These are phyloP conservation scores for Neurospora tetrasperma DNA, from an alignment of 495 filamentous ascomycete genomes.

Conservation along the genomic window DNA sequence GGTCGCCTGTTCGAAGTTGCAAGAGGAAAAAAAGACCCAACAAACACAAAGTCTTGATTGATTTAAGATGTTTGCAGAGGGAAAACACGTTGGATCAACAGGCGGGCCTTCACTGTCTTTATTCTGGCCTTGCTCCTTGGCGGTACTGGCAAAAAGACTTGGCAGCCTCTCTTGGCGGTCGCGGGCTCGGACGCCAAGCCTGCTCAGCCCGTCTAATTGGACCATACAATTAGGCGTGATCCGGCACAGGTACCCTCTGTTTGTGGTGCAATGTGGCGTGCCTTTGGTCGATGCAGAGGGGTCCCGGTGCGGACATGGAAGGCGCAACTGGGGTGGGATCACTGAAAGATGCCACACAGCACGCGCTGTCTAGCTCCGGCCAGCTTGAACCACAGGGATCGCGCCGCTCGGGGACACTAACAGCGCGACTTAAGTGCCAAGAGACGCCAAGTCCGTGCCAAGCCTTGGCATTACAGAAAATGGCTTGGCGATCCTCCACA, in stretches of 20 bases:
- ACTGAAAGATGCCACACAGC: background rate
- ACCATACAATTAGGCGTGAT: conserved; percentile 4
- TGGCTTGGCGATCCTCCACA: conserved; percentile 18
- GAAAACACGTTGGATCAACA: conserved; percentile 25
- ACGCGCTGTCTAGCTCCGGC: background rate
- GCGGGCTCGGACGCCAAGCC: conserved; percentile 20
- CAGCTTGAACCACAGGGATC: background rate
- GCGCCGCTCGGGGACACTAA: conserved; percentile 7
- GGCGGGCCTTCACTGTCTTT: conserved; percentile 35
- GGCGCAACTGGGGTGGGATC: background rate
- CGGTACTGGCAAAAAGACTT: conserved; percentile 38
- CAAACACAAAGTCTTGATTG: conserved; percentile 9
- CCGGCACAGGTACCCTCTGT: conserved; percentile 16
- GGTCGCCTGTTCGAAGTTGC: background rate
- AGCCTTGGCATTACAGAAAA: conserved; percentile 24
- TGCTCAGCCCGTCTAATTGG: conserved; percentile 15
- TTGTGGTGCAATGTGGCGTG: background rate
- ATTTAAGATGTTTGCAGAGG: conserved; percentile 17
- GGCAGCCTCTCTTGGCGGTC: conserved; percentile 33
- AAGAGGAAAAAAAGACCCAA: conserved; percentile 8
- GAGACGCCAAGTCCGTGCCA: conserved; percentile 20
- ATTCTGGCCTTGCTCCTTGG: conserved; percentile 34
- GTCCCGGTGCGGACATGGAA: background rate
- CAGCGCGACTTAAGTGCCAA: conserved; percentile 17
- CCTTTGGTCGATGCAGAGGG: background rate